Evolutionary conservation across 495 filamentous ascomycete genomes (phyloP).

Genomic region (Cercophora newfieldiana): DNA sequence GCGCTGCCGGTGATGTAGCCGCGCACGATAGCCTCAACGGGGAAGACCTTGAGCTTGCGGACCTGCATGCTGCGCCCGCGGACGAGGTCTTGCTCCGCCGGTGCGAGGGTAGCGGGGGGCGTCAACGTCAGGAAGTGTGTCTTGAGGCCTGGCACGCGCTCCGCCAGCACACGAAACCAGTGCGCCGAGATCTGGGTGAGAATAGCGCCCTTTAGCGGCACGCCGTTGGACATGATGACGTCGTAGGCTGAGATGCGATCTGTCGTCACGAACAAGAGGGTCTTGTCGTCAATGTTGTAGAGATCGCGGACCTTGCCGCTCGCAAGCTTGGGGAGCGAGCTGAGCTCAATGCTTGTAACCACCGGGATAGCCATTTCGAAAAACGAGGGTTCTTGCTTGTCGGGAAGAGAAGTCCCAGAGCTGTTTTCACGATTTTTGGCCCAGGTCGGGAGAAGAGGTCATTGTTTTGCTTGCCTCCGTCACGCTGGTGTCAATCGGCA

Average conservation of each 20-base stretch:
- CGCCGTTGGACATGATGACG: constrained; percentile 86
- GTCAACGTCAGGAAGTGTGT: constrained; percentile 75
- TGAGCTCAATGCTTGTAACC: constrained; percentile 32
- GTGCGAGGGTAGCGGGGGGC: constrained; percentile 56
- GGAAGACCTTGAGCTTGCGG: constrained; percentile 72
- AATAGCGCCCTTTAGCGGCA: constrained; percentile 80
- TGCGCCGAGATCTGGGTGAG: constrained; percentile 80
- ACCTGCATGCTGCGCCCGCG: constrained; percentile 80
- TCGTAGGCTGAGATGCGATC: constrained; percentile 96
- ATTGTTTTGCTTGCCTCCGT: too few species aligned
- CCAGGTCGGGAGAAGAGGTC: too few species aligned
- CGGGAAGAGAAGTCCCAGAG: neutral
- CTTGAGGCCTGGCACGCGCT: constrained; percentile 64
- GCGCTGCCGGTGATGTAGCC: constrained; percentile 94
- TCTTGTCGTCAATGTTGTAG: constrained; percentile 70
- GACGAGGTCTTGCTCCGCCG: constrained; percentile 52
- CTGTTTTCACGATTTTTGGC: too few species aligned
- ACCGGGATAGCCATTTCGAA: constrained; percentile 18
- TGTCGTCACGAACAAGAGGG: constrained; percentile 77
- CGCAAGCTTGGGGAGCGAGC: constrained; percentile 38
- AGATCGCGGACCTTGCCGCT: constrained; percentile 79
- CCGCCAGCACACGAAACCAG: constrained; percentile 78
- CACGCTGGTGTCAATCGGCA: neutral
- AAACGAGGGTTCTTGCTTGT: neutral
- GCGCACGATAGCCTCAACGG: constrained; percentile 84